Conservation (phyloP, 129 eudicot genomes). For the Lactuca saligna region DNA sequence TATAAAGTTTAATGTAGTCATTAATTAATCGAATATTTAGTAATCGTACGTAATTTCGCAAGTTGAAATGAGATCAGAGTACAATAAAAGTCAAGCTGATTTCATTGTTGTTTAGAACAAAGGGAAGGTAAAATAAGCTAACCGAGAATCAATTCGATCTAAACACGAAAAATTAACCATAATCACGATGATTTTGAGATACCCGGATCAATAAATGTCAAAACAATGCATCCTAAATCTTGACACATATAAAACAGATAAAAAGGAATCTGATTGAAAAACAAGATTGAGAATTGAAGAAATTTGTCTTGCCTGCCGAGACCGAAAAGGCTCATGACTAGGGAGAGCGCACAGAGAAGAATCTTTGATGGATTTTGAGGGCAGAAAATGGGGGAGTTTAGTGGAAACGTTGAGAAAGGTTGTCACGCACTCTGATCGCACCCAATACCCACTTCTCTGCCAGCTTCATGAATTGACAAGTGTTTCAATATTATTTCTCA, state of each 20-base stretch:
- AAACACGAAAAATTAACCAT: conserved; percentile 4
- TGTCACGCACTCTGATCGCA: conserved; percentile 50
- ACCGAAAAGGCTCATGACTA: conserved; percentile 90
- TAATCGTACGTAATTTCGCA: not conserved
- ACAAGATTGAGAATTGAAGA: conserved; percentile 1
- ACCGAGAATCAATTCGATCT: conserved; percentile 15
- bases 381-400: not conserved
- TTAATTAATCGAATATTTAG: not conserved
- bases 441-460: conserved; percentile 30
- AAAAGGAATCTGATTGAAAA: not conserved
- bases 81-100: conserved; percentile 5
- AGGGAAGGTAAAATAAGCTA: conserved; percentile 7
- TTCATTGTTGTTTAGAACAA: not conserved
- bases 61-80: conserved; percentile 19
- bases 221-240: conserved; percentile 13
- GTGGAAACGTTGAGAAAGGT: conserved; percentile 44
- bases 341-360: not conserved
- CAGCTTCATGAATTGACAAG: conserved; percentile 27
- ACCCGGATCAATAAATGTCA: conserved; percentile 26
- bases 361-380: not conserved
- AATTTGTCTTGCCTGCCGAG: conserved; percentile 68
- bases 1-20: not conserved
- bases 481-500: conserved; percentile 18
- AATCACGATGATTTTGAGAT: conserved; percentile 11
- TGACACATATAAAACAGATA: conserved; percentile 2